phyloP scores from a whole-genome alignment of 1,139 yeast species.

The Geotrichum reessii region DNA sequence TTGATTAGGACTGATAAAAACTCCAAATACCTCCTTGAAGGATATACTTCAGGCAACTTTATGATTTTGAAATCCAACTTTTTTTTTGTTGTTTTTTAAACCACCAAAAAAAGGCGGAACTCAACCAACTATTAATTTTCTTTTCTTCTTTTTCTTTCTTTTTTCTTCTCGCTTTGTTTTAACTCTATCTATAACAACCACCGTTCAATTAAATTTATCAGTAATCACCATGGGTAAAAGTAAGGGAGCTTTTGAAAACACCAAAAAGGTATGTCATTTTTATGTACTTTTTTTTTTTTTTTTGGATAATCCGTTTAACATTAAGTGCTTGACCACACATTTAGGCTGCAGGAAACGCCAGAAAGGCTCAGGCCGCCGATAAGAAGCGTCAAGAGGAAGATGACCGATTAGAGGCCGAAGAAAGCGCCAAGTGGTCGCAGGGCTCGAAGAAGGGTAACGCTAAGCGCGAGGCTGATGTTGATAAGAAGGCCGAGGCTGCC shows the following conservation, averaged over 20 bases:
- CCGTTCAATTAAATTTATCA: background rate
- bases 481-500: conserved; percentile 39
- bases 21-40: background rate
- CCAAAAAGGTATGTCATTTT: conserved; percentile 41
- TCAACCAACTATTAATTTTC: background rate
- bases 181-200: background rate
- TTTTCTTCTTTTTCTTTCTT: background rate
- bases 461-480: conserved; percentile 54
- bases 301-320: background rate
- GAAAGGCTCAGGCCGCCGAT: conserved; percentile 62
- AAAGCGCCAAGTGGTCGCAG: conserved; percentile 62
- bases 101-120: background rate
- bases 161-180: background rate
- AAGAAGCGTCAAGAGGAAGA: conserved; percentile 54
- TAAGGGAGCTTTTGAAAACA: conserved; percentile 47
- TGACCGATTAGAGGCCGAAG: conserved; percentile 47
- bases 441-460: conserved; percentile 67
- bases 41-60: background rate
- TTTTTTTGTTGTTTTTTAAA: background rate
- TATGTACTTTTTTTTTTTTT: background rate
- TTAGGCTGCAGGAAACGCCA: conserved; percentile 61
- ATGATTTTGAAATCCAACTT: background rate
- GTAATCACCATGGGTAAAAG: conserved; percentile 48
- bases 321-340: conserved; percentile 4
- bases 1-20: background rate